phyloP scores from a whole-genome alignment of 305 asterid species.

The Solanum chacoense region DNA sequence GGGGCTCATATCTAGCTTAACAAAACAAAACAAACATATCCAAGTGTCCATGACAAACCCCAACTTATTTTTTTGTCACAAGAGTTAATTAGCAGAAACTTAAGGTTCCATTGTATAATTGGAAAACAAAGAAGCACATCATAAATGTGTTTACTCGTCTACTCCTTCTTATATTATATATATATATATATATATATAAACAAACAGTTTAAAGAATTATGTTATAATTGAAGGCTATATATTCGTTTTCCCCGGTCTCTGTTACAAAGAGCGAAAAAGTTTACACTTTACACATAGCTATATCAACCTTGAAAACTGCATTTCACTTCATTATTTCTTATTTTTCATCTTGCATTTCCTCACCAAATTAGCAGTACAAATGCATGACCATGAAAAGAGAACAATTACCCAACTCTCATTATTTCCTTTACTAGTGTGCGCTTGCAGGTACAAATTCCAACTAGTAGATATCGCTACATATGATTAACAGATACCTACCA shows the following conservation, averaged over 20 bases:
- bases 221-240: neutral
- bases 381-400: neutral
- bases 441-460: neutral
- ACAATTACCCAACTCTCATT: neutral
- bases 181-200: neutral
- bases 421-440: neutral
- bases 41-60: neutral
- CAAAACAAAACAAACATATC: neutral
- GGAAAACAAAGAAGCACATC: neutral
- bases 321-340: neutral
- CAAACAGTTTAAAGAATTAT: neutral
- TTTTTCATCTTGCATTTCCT: neutral
- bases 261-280: neutral
- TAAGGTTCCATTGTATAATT: neutral
- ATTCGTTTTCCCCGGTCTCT: neutral
- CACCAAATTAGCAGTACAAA: neutral
- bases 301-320: neutral
- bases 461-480: neutral
- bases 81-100: neutral
- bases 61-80: neutral
- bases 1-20: neutral
- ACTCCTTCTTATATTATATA: neutral
- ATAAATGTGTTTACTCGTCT: neutral
- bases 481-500: neutral
- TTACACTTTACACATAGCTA: neutral